Evolutionary conservation across 805 yeast species (phyloP).

Genomic region (Kluyveromyces lactis): DNA sequence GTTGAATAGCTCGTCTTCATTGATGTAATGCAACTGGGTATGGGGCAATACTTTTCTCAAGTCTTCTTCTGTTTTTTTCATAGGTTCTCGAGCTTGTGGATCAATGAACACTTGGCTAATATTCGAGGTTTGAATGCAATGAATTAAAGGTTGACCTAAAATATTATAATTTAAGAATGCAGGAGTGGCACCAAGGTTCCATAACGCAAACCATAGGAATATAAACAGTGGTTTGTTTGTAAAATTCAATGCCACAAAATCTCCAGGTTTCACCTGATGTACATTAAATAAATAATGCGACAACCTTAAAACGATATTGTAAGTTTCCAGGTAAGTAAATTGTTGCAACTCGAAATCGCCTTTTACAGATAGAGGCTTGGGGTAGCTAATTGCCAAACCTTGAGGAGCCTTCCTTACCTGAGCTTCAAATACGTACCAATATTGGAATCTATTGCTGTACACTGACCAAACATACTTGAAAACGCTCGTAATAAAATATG

Average conservation of each 20-base stretch:
- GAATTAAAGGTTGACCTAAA: constrained; percentile 63
- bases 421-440: constrained; percentile 63
- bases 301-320: constrained; percentile 55
- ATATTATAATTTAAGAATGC: constrained; percentile 81
- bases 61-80: constrained; percentile 40
- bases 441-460: constrained; percentile 34
- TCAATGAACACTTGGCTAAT: constrained; percentile 64
- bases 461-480: constrained; percentile 31
- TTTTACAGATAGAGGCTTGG: constrained; percentile 38
- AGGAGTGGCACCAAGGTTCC: constrained; percentile 89
- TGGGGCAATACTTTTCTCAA: constrained; percentile 32
- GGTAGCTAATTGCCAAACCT: constrained; percentile 54
- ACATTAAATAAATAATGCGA: constrained; percentile 56
- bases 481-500: constrained; percentile 35
- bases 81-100: constrained; percentile 50
- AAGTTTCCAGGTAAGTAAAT: constrained; percentile 62
- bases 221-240: constrained; percentile 80
- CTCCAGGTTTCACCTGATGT: constrained; percentile 56
- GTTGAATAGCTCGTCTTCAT: constrained; percentile 40
- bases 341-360: constrained; percentile 51
- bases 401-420: constrained; percentile 42
- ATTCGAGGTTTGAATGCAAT: constrained; percentile 66
- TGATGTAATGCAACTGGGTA: constrained; percentile 40
- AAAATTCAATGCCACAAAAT: constrained; percentile 65
- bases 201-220: constrained; percentile 72